Percentiles rank a stretch among this genome's conserved stretches.
Evolutionary conservation across 1,284 basidiomycete genomes (phyloP).

Genomic region (Irpex rosettiformis): DNA sequence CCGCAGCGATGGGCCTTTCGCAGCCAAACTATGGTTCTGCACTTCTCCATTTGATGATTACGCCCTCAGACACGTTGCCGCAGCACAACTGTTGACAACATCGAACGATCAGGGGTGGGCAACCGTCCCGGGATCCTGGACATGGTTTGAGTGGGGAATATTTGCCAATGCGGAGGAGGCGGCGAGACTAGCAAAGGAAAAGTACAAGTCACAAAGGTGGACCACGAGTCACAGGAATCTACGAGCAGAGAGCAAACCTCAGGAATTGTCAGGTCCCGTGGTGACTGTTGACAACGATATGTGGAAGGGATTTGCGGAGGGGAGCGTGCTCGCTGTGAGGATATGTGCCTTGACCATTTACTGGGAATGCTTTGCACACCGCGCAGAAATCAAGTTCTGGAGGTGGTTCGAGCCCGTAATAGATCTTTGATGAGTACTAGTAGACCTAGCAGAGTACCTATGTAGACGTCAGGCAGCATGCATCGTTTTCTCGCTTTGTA

Average conservation of each 20-base stretch:
- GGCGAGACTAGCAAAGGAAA: background rate
- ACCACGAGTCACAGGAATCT: background rate
- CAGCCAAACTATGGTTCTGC: constrained; percentile 1
- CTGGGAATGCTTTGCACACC: background rate
- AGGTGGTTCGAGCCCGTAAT: constrained; percentile 1
- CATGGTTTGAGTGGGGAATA: background rate
- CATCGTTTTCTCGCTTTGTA: too few species aligned
- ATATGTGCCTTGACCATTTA: background rate
- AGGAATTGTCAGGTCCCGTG: background rate
- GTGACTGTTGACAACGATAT: background rate
- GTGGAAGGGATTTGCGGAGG: background rate
- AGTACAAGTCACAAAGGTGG: background rate
- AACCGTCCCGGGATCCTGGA: background rate
- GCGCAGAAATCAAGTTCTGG: background rate
- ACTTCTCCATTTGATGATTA: background rate
- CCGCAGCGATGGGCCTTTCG: background rate
- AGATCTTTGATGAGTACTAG: background rate
- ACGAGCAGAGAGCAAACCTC: background rate
- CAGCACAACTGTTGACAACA: background rate
- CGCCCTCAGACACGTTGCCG: background rate
- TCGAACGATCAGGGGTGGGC: constrained; percentile 1
- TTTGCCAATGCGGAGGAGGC: background rate
- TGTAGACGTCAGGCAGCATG: too few species aligned
- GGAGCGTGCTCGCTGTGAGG: background rate
- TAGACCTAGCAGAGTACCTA: background rate